Evolutionary conservation across 192 early-diverging fungal species (phyloP).

Genomic region (Chytriomyces confervae): DNA sequence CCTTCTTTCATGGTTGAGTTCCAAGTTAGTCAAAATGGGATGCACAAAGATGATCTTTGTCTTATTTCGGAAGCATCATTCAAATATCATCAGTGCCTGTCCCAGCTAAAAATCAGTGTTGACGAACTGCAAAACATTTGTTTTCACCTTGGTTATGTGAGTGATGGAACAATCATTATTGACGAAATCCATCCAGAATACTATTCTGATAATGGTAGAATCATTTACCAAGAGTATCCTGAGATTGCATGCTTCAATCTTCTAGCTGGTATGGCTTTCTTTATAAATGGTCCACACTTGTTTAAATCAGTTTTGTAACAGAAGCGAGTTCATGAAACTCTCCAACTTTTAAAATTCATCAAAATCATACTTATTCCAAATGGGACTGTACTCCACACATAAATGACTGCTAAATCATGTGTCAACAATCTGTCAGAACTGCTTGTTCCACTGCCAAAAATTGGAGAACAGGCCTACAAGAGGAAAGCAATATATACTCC

Average conservation of each 20-base stretch:
- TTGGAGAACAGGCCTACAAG: neutral
- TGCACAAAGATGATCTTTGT: too few species aligned
- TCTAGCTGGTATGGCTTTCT: neutral
- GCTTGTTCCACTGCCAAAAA: neutral
- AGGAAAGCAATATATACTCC: neutral
- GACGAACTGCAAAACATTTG: too few species aligned
- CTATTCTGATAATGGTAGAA: neutral
- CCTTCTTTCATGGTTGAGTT: too few species aligned
- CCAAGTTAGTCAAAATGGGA: too few species aligned
- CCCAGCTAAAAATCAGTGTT: too few species aligned
- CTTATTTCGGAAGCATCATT: too few species aligned
- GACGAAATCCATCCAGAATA: conserved; percentile 3
- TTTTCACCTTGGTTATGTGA: neutral
- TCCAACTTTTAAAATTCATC: neutral
- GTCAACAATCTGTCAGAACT: neutral
- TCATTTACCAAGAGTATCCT: neutral
- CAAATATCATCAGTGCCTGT: too few species aligned
- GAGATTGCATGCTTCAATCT: neutral
- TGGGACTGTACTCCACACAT: neutral
- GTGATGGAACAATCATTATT: neutral
- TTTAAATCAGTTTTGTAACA: neutral
- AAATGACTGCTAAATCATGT: neutral
- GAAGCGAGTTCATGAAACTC: neutral
- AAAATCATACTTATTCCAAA: neutral
- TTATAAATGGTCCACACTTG: neutral